Evolutionary conservation across 139 green algal species (phyloP), one percentile per base, ranked within the genome.

Genomic region (Tetratostichococcus sp.): DNA sequence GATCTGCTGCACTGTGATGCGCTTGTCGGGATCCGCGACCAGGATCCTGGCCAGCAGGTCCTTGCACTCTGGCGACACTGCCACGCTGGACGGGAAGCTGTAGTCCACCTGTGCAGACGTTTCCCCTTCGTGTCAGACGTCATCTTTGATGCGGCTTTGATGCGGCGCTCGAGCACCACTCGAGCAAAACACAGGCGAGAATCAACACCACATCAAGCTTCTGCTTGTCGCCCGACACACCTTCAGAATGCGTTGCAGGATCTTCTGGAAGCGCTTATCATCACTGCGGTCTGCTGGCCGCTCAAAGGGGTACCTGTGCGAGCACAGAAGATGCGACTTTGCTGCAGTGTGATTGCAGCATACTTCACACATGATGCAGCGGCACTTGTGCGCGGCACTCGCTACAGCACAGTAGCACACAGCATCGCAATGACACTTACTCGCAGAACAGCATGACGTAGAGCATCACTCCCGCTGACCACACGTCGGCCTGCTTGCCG

Each of bases 401-500:
- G n/a, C n/a, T n/a, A 14, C 39, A 50, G 39, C 8, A 50, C 39
- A 50, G 14, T 14, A 50, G 39, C 39, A 22, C 39, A 50, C n/a
- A n/a, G n/a, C n/a, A n/a, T n/a, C n/a, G n/a, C n/a, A n/a, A n/a
- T n/a, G n/a, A n/a, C n/a, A n/a, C 30, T 19, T 26, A 86, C 42
- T 79, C 68, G 35, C 82, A 80, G 76, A 85, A 89, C n/a, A 97
- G 80, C 92, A 97, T 97, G 30, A 94, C 90, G 76, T 94, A 97
- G 42, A 97, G 84, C 76, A 91, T 93, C 6, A 97, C 91, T 25
- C 87, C 86, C 28, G 75, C 58, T 28, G 42, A 80, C 85, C 85
- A 88, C 17, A 87, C 67, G 81, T 89, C 83, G 17, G 68, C 75
- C 77, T 77, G 77, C 67, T 90, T 87, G 68, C 86, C 86, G 50